These are phyloP conservation scores for Saturnispora halmiae DNA, from an alignment of 805 yeast genomes.

Conservation along the genomic window DNA sequence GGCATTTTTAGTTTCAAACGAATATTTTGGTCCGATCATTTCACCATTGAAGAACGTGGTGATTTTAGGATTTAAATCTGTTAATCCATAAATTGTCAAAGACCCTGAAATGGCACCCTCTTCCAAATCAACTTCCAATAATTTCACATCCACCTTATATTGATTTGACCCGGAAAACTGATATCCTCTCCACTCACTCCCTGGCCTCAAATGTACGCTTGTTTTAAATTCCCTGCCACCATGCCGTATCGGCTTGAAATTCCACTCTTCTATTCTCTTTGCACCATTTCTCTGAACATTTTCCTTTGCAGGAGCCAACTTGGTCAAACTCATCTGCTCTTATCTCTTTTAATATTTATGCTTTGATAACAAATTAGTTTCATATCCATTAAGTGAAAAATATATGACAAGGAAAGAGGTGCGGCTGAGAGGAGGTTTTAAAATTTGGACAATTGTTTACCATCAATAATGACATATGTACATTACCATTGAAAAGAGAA, in stretches of 20 bases:
- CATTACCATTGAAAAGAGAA: not conserved
- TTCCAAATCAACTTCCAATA: slow-evolving; percentile 57
- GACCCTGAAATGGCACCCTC: slow-evolving; percentile 49
- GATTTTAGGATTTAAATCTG: slow-evolving; percentile 51
- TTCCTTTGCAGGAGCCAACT: too few relatives aligned
- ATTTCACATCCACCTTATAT: slow-evolving; percentile 59
- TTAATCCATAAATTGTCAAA: slow-evolving; percentile 55
- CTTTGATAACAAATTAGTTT: too few relatives aligned
- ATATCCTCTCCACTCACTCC: slow-evolving; percentile 53
- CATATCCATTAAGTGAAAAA: too few relatives aligned
- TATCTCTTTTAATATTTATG: too few relatives aligned
- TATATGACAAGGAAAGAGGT: not conserved
- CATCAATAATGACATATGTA: too few relatives aligned
- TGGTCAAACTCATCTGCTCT: too few relatives aligned
- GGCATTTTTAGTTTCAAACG: slow-evolving; percentile 49
- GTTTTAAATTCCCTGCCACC: not conserved
- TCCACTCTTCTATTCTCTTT: too few relatives aligned
- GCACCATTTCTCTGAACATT: not conserved
- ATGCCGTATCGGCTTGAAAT: not conserved
- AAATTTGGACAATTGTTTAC: too few relatives aligned
- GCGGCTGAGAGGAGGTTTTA: not conserved
- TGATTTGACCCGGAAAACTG: slow-evolving; percentile 61
- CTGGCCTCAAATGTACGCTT: slow-evolving; percentile 47
- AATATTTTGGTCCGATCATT: slow-evolving; percentile 50
- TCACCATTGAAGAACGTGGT: slow-evolving; percentile 70